These are phyloP conservation scores for Gaeumannomyces tritici DNA, from an alignment of 2,329 filamentous ascomycete genomes.

Conservation along the genomic window DNA sequence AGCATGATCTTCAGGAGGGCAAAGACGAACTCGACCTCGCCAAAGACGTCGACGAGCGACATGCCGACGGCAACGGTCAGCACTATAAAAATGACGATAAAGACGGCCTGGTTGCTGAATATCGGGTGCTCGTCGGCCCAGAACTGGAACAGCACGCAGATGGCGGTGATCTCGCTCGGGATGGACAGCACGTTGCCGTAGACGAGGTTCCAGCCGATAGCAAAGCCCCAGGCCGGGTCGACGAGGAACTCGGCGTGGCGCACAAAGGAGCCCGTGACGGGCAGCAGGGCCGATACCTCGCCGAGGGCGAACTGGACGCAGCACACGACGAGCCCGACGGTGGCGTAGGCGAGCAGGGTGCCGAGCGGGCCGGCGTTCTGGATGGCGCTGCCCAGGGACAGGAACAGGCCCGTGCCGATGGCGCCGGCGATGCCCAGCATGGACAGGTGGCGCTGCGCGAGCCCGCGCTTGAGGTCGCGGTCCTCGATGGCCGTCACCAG, in stretches of 20 bases:
- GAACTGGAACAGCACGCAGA: constrained; percentile 49
- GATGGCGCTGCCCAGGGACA: constrained; percentile 8
- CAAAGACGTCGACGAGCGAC: constrained; percentile 47
- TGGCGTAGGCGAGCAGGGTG: constrained; percentile 22
- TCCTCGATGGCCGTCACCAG: constrained; percentile 4
- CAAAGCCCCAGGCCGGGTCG: constrained; percentile 47
- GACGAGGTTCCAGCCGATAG: constrained; percentile 36
- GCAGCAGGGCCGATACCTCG: constrained; percentile 25
- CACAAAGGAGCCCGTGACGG: constrained; percentile 25
- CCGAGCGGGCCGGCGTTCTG: constrained; percentile 13
- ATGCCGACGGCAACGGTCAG: constrained; percentile 48
- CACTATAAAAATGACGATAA: constrained; percentile 41
- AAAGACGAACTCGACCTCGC: constrained; percentile 47
- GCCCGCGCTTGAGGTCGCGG: constrained; percentile 10
- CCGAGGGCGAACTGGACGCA: constrained; percentile 23
- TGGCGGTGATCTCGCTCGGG: constrained; percentile 42
- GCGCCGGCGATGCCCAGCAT: constrained; percentile 40
- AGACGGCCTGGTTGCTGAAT: constrained; percentile 22
- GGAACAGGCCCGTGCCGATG: constrained; percentile 30
- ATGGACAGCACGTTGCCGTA: constrained; percentile 21
- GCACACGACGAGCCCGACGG: constrained; percentile 23
- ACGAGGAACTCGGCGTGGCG: constrained; percentile 50
- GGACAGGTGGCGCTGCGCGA: constrained; percentile 37
- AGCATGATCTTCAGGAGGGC: constrained; percentile 62
- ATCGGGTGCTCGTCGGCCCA: constrained; percentile 51